Conservation (phyloP, 2,329 filamentous ascomycete species). For the Aspergillus melleus region DNA sequence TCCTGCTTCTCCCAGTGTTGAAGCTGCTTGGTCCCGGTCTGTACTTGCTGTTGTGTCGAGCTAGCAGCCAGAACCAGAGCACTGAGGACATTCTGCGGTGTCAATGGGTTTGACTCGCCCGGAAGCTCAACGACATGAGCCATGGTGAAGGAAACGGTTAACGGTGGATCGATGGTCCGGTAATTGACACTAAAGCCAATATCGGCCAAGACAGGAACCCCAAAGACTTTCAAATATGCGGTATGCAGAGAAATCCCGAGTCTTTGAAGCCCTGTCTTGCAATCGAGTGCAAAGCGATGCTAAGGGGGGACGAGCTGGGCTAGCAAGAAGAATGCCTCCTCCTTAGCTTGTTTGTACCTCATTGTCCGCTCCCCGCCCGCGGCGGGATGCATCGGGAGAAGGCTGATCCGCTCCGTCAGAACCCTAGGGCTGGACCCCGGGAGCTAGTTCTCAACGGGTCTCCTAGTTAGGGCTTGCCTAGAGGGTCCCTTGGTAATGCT, state of each 20-base stretch:
- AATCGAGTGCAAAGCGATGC: background rate
- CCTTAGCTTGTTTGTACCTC: slow-evolving; percentile 8
- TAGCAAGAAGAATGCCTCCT: slow-evolving; percentile 3
- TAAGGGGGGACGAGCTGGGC: background rate
- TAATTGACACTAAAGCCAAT: slow-evolving; percentile 7
- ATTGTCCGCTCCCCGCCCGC: slow-evolving; percentile 19
- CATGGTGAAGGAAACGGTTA: slow-evolving; percentile 50
- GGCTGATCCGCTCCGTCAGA: slow-evolving; percentile 23
- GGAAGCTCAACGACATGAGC: slow-evolving; percentile 74
- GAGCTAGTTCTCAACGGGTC: slow-evolving; percentile 12
- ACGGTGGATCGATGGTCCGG: background rate
- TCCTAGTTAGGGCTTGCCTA: slow-evolving; percentile 23
- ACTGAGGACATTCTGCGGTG: slow-evolving; percentile 62
- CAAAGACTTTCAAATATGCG: slow-evolving; percentile 6
- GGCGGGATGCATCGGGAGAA: slow-evolving; percentile 16
- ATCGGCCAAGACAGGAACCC: slow-evolving; percentile 2
- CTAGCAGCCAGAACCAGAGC: slow-evolving; percentile 65
- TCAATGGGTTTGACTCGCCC: slow-evolving; percentile 75
- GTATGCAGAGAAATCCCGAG: background rate
- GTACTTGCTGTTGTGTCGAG: slow-evolving; percentile 64
- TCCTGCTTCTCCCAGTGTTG: slow-evolving; percentile 67
- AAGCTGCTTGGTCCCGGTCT: slow-evolving; percentile 67
- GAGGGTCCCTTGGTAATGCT: background rate
- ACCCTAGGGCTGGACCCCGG: slow-evolving; percentile 34
- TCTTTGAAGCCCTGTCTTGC: slow-evolving; percentile 3